phyloP scores from a whole-genome alignment of 441 rosid species.

The Jatropha podagrica region DNA sequence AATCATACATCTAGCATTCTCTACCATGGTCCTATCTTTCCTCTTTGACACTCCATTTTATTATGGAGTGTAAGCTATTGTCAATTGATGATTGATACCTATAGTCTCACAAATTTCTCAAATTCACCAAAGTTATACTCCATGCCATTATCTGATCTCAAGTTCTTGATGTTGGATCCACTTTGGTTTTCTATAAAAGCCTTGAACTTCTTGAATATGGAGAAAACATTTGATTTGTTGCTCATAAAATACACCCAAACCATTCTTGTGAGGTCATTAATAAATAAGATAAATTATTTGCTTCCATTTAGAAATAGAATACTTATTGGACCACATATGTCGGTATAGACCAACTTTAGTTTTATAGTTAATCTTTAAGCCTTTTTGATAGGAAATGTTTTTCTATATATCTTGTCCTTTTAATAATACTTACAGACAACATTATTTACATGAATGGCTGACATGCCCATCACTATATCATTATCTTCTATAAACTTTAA shows the following conservation, averaged over 20 bases:
- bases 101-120: no score
- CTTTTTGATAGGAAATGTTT: background rate
- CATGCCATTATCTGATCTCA: no score
- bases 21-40: background rate
- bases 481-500: no score
- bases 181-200: background rate
- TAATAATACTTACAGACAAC: no score
- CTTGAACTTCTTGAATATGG: background rate
- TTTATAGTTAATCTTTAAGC: background rate
- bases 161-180: background rate
- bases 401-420: no score
- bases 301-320: no score
- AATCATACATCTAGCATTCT: background rate
- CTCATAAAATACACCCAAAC: background rate
- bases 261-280: background rate
- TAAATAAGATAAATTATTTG: background rate
- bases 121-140: no score
- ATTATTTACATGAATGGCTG: no score
- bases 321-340: background rate
- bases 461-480: no score
- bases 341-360: no score
- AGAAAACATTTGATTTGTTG: background rate
- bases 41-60: background rate
- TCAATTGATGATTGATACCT: background rate
- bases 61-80: background rate